Percentiles rank a stretch among this genome's conserved stretches.
phyloP scores from a whole-genome alignment of 176 grass and related monocot genomes.

The Ensete ventricosum region DNA sequence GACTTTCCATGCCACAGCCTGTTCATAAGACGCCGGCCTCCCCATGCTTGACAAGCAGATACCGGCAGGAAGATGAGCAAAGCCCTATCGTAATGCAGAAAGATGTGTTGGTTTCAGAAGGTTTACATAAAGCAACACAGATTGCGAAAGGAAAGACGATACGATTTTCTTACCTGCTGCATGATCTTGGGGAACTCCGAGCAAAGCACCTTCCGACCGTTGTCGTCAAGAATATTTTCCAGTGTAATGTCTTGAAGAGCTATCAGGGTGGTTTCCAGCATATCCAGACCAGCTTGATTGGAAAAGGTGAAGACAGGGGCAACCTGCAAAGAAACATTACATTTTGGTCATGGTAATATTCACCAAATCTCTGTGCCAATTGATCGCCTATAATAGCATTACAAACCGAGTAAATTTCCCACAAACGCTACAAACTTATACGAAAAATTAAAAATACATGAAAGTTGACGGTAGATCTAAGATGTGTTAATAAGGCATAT shows the following conservation, averaged over 20 bases:
- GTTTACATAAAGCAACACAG: no score
- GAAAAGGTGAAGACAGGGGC: slow-evolving; percentile 78
- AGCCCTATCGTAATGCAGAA: slow-evolving; percentile 36
- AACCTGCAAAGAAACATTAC: slow-evolving; percentile 28
- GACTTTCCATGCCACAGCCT: slow-evolving; percentile 76
- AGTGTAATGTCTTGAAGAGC: slow-evolving; percentile 91
- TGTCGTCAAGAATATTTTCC: slow-evolving; percentile 85
- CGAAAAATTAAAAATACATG: no score
- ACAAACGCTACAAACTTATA: no score
- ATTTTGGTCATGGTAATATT: no score
- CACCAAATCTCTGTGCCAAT: no score
- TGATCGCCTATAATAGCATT: no score
- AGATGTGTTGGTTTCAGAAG: not conserved
- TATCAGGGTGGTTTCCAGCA: slow-evolving; percentile 90
- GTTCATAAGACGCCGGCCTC: slow-evolving; percentile 69
- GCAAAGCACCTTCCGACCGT: slow-evolving; percentile 51
- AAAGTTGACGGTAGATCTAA: no score
- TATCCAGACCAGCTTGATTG: slow-evolving; percentile 96
- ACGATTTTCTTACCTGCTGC: slow-evolving; percentile 51
- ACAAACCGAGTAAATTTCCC: no score
- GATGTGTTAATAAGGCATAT: no score
- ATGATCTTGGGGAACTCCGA: slow-evolving; percentile 62
- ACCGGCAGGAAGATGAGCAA: slow-evolving; percentile 59
- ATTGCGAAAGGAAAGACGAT: not conserved
- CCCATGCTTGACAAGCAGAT: slow-evolving; percentile 90